These are phyloP conservation scores for Flaveria floridana DNA, from an alignment of 140 eudicot species.

Conservation along the genomic window DNA sequence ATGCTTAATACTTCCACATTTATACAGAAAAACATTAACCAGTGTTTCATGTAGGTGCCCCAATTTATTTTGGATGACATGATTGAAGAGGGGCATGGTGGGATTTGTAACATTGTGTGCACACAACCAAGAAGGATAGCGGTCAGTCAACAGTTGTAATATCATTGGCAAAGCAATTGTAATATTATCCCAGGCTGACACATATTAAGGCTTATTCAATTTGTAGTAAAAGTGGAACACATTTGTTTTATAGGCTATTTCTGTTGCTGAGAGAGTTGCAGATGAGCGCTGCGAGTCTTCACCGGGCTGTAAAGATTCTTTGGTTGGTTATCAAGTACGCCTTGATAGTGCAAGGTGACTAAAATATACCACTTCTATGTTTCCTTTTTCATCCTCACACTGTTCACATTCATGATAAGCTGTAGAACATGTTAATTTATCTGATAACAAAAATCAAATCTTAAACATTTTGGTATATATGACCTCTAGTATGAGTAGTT, in stretches of 20 bases:
- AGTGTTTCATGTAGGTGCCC: slow-evolving; percentile 65
- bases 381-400: neutral
- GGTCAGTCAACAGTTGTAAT: slow-evolving; percentile 46
- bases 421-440: neutral
- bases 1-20: neutral
- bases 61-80: slow-evolving; percentile 91
- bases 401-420: neutral
- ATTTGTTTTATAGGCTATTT: slow-evolving; percentile 64
- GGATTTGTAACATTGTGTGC: slow-evolving; percentile 84
- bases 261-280: slow-evolving; percentile 99
- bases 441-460: neutral
- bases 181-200: neutral
- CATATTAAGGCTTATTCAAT: slow-evolving; percentile 1
- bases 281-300: slow-evolving; percentile 92
- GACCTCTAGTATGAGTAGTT: neutral
- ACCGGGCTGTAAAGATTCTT: slow-evolving; percentile 88
- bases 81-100: slow-evolving; percentile 85
- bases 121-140: slow-evolving; percentile 99
- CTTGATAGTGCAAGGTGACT: slow-evolving; percentile 96
- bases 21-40: slow-evolving; percentile 16
- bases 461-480: neutral
- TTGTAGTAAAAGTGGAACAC: slow-evolving; percentile 15
- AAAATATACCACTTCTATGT: slow-evolving; percentile 2
- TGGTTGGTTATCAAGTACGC: slow-evolving; percentile 99
- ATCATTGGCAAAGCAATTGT: slow-evolving; percentile 16